These are phyloP conservation scores for Veloporphyrellus conicus DNA, from an alignment of 1,284 basidiomycete species.

Conservation along the genomic window DNA sequence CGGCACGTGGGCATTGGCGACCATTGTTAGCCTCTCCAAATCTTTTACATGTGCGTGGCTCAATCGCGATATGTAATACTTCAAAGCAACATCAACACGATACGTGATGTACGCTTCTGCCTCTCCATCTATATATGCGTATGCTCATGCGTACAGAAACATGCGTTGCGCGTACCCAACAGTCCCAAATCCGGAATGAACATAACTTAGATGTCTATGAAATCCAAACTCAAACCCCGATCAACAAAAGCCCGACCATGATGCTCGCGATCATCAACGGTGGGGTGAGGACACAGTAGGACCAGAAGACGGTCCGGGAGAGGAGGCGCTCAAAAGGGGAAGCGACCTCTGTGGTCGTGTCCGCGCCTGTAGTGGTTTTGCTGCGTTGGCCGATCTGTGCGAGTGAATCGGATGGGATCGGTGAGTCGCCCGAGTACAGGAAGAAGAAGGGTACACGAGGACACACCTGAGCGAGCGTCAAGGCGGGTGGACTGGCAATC, in stretches of 20 bases:
- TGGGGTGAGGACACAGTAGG: conserved; percentile 78
- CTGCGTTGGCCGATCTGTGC: conserved; percentile 21
- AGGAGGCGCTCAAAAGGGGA: conserved; percentile 79
- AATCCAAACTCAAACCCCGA: conserved; percentile 40
- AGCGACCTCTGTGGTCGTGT: neutral
- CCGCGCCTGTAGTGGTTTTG: neutral
- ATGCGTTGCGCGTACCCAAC: too few species aligned
- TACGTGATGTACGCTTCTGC: too few species aligned
- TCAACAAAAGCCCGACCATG: conserved; percentile 63
- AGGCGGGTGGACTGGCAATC: conserved; percentile 75
- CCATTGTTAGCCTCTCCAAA: too few species aligned
- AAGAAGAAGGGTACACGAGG: too few species aligned
- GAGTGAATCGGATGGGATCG: neutral
- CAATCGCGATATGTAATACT: too few species aligned
- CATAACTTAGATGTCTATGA: too few species aligned
- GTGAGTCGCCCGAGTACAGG: neutral
- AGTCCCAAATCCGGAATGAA: too few species aligned
- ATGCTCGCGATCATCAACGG: conserved; percentile 74
- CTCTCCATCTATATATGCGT: too few species aligned
- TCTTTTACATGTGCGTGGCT: too few species aligned
- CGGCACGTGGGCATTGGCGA: too few species aligned
- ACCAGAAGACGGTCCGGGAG: conserved; percentile 78
- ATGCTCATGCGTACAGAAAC: too few species aligned
- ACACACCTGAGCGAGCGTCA: conserved; percentile 72
- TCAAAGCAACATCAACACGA: too few species aligned